Percentiles rank a stretch among this genome's conserved stretches.
Evolutionary conservation across 176 grass and related monocot species (phyloP).

Genomic region (Bolboschoenus planiculmis): DNA sequence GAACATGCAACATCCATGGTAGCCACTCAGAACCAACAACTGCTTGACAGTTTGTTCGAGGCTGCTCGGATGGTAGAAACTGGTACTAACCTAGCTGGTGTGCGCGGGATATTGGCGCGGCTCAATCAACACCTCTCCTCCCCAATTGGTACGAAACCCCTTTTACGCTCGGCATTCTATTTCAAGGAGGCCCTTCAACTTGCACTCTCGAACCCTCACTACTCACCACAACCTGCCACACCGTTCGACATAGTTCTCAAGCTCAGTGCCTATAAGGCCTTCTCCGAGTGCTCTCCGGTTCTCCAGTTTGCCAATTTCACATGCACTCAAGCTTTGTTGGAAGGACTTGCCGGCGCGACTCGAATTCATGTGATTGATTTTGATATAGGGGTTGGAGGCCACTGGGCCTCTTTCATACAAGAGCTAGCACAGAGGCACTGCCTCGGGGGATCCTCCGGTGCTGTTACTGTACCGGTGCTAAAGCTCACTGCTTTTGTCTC

Average conservation of each 20-base stretch:
- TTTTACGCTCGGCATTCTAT: conserved; percentile 90
- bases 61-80: conserved; percentile 64
- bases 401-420: conserved; percentile 86
- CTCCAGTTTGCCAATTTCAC: conserved; percentile 74
- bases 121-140: conserved; percentile 93
- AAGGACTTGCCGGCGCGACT: conserved; percentile 41
- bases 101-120: conserved; percentile 99
- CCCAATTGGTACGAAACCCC: conserved; percentile 61
- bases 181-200: conserved; percentile 76
- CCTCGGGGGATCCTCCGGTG: background rate
- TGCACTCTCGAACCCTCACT: conserved; percentile 35
- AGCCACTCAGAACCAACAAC: conserved; percentile 44
- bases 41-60: conserved; percentile 48
- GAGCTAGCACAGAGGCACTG: conserved; percentile 49
- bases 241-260: conserved; percentile 57
- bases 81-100: conserved; percentile 45
- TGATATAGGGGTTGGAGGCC: conserved; percentile 54
- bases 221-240: conserved; percentile 27
- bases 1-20: conserved; percentile 3
- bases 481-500: conserved; percentile 64
- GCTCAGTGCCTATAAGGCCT: conserved; percentile 59
- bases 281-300: conserved; percentile 67
- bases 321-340: conserved; percentile 57
- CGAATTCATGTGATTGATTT: conserved; percentile 78
- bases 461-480: conserved; percentile 25